Evolutionary conservation across 2,329 filamentous ascomycete genomes (phyloP), one percentile per base, ranked within the genome.

Genomic region (Purpureocillium lavendulum): DNA sequence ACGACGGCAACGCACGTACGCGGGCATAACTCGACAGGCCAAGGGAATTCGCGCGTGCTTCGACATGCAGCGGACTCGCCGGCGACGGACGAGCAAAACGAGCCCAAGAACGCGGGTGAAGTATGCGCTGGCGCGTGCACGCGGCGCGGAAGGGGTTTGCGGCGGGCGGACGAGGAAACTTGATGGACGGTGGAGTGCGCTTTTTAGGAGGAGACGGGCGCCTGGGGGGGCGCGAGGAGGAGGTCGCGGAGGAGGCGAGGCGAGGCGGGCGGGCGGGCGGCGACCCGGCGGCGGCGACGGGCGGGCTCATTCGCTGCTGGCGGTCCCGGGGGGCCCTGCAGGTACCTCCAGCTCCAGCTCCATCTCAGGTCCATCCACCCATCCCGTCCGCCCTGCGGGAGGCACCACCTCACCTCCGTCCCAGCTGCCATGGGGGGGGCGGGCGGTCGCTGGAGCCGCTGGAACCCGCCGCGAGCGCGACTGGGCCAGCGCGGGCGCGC

Each of bases 31-130:
- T 50, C 30, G n/a, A 9, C 34, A 28, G 29, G 30, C 21, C 21
- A 10, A 5, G 1, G 7, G 8, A 11, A 16, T 11, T 41, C 18
- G 30, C 14, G 7, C 6, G 1, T 13, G 13, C 7, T 42, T 39
- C 15, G 35, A 30, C 16, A 28, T 31, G 24, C 36, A 26, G 39
- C 55, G 33, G 62, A 66, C 60, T 64, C 66, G 60, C 46, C 62
- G 45, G 41, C 33, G 37, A 40, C 36, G 32, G 60, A 59, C 64
- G 78, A 77, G 63, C 65, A 67, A 53, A 80, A 80, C 53, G 71
- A 85, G 80, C 75, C 75, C 70, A 80, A 78, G 69, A 73, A 84
- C 61, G 67, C 62, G 55, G 61, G 60, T 57, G 50, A 64, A 64
- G 59, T n/a, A 26, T 36, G 42, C 21, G 38, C 41, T 17, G 37